Evolutionary conservation across 345 rosid species (phyloP).

Genomic region (Brassica rapa): DNA sequence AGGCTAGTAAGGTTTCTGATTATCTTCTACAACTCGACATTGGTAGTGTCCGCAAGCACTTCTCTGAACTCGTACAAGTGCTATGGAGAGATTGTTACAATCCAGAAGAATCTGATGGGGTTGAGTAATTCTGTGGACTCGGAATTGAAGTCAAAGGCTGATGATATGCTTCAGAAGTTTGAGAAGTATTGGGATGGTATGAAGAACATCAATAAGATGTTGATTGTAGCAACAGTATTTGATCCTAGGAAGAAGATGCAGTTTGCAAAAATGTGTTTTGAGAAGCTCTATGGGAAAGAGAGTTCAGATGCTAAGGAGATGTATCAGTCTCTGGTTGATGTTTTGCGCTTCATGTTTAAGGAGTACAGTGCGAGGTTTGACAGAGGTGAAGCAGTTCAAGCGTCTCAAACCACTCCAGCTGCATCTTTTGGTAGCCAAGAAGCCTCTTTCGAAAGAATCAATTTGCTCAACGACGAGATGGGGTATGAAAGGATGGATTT

Average conservation of each 20-base stretch:
- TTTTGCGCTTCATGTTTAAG: not conserved
- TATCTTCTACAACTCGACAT: not conserved
- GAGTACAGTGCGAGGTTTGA: not conserved
- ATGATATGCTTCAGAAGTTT: not conserved
- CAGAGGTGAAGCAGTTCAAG: not conserved
- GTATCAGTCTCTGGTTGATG: not conserved
- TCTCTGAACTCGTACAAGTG: not conserved
- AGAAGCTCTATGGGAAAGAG: not conserved
- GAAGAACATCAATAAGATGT: not conserved
- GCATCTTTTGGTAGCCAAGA: not conserved
- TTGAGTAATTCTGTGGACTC: not conserved
- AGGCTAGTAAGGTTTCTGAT: not conserved
- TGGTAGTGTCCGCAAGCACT: not conserved
- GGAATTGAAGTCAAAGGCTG: not conserved
- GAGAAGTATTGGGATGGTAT: not conserved
- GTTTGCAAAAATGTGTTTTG: not conserved
- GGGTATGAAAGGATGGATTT: too few relatives aligned
- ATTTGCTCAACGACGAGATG: not conserved
- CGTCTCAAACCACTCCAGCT: not conserved
- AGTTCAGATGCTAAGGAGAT: not conserved
- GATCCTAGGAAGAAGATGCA: not conserved
- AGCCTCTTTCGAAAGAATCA: not conserved
- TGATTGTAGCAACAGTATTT: not conserved
- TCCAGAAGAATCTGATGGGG: not conserved
- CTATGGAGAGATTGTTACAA: not conserved